Percentiles rank a stretch among this genome's conserved stretches.
phyloP scores from a whole-genome alignment of 805 yeast species.

The Yamadazyma sp. region DNA sequence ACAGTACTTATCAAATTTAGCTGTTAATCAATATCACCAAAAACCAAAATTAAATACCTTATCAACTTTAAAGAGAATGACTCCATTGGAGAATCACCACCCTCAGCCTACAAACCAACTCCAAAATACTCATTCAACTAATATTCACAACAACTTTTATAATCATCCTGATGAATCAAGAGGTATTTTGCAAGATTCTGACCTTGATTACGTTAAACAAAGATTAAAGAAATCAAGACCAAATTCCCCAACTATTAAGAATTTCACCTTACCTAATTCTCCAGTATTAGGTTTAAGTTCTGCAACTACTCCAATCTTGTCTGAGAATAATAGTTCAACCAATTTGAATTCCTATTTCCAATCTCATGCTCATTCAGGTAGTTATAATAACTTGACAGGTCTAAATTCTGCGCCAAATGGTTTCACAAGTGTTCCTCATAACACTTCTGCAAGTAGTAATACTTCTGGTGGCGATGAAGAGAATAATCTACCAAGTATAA shows the following conservation, averaged over 20 bases:
- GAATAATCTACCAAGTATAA: slow-evolving; percentile 42
- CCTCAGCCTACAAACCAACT: too few relatives aligned
- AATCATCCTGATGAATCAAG: neutral
- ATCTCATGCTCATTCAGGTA: too few relatives aligned
- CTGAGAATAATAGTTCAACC: slow-evolving; percentile 40
- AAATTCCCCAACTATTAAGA: slow-evolving; percentile 40
- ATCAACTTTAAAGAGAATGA: slow-evolving; percentile 59
- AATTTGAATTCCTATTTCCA: slow-evolving; percentile 35
- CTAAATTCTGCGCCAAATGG: too few relatives aligned
- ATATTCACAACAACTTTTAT: neutral
- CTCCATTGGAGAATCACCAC: slow-evolving; percentile 40
- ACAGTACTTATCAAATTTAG: slow-evolving; percentile 25
- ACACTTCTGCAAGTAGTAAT: too few relatives aligned
- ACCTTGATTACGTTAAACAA: slow-evolving; percentile 45
- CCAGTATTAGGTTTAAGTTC: slow-evolving; percentile 40
- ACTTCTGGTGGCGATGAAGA: slow-evolving; percentile 10
- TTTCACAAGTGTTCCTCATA: too few relatives aligned
- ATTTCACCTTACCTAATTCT: slow-evolving; percentile 42
- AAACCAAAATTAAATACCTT: slow-evolving; percentile 29
- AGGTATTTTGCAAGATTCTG: slow-evolving; percentile 39
- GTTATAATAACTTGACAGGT: too few relatives aligned
- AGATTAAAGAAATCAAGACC: slow-evolving; percentile 48
- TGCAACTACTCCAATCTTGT: slow-evolving; percentile 38
- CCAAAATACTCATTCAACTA: neutral
- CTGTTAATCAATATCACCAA: slow-evolving; percentile 15